phyloP scores from a whole-genome alignment of 2,329 filamentous ascomycete species.

The Fulvia fulva region DNA sequence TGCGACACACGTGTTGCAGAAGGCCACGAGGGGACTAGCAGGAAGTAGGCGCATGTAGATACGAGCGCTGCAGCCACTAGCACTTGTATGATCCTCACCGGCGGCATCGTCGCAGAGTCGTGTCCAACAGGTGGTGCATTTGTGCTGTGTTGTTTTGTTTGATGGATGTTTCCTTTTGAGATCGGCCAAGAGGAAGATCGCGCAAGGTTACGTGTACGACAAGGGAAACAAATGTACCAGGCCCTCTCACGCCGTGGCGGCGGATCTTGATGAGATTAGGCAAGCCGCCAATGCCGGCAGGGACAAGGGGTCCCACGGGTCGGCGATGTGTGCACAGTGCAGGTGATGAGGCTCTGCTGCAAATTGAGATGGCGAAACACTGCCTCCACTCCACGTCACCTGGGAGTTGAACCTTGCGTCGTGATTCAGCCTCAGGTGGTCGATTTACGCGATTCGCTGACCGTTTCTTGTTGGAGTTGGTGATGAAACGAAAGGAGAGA shows the following conservation, averaged over 20 bases:
- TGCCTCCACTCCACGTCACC: background rate
- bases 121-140: background rate
- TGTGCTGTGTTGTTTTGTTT: background rate
- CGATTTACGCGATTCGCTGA: too few relatives aligned
- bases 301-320: too few relatives aligned
- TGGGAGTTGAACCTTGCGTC: background rate
- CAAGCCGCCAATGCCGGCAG: background rate
- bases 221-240: background rate
- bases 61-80: constrained; percentile 14
- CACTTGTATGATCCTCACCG: constrained; percentile 9
- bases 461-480: too few relatives aligned
- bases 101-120: constrained; percentile 7
- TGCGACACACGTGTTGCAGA: constrained; percentile 1
- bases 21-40: constrained; percentile 10
- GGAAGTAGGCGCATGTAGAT: constrained; percentile 16
- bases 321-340: too few relatives aligned
- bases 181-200: background rate
- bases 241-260: too few relatives aligned
- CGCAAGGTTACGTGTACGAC: background rate
- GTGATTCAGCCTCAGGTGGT: background rate
- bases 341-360: too few relatives aligned
- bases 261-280: background rate
- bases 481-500: too few relatives aligned
- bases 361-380: background rate
- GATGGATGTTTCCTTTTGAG: background rate